A percentile compares a stretch with the other conserved stretches of the same genome.
These are phyloP conservation scores for Colletotrichum gloeosporioides DNA, from an alignment of 2,329 filamentous ascomycete genomes.

Conservation along the genomic window DNA sequence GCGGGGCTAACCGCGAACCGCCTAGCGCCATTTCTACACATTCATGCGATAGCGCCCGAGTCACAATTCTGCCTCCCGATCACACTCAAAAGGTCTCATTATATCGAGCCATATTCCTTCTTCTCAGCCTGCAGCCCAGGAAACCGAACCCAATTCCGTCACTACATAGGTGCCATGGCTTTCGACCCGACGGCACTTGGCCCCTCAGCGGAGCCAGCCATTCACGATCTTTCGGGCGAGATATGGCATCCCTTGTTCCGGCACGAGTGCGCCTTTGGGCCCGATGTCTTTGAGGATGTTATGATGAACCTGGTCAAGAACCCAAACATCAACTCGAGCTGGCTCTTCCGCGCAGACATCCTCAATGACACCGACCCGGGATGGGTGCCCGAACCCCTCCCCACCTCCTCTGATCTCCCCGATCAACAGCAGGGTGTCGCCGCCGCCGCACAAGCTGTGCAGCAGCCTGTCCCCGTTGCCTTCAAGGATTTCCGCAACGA, in stretches of 20 bases:
- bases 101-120: not conserved
- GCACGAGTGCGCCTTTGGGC: slow-evolving; percentile 66
- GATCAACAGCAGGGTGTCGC: slow-evolving; percentile 32
- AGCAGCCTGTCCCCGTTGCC: slow-evolving; percentile 41
- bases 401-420: slow-evolving; percentile 11
- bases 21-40: not conserved
- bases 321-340: slow-evolving; percentile 79
- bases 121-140: slow-evolving; percentile 6
- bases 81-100: not conserved
- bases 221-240: slow-evolving; percentile 39
- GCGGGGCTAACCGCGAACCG: slow-evolving; percentile 7
- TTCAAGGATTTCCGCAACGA: slow-evolving; percentile 49
- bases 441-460: slow-evolving; percentile 22
- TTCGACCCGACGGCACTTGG: slow-evolving; percentile 39
- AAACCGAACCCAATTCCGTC: not conserved
- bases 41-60: slow-evolving; percentile 12
- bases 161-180: slow-evolving; percentile 28
- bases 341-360: slow-evolving; percentile 81
- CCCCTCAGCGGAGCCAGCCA: slow-evolving; percentile 34
- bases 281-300: slow-evolving; percentile 67
- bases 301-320: slow-evolving; percentile 80
- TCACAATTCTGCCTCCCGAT: slow-evolving; percentile 1
- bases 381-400: slow-evolving; percentile 22
- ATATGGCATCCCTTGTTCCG: slow-evolving; percentile 61
- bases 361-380: slow-evolving; percentile 55